Conservation (phyloP, 1,284 basidiomycete genomes). For the Bjerkandera adusta region DNA sequence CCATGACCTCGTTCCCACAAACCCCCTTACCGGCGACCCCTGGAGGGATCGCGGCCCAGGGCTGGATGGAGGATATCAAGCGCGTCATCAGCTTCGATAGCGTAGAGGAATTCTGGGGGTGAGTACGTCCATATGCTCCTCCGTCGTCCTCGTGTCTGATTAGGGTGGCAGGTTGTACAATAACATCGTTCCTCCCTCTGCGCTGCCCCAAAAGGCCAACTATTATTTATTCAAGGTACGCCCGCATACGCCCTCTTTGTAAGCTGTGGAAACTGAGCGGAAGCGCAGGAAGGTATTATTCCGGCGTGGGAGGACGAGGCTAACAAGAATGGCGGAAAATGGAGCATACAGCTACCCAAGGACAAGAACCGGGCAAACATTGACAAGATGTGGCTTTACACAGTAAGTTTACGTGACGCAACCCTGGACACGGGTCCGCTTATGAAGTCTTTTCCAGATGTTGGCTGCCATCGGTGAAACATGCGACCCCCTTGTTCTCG, state of each 20-base stretch:
- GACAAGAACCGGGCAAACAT: conserved; percentile 87
- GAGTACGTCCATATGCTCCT: conserved; percentile 31
- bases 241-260: neutral
- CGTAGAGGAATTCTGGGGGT: conserved; percentile 99
- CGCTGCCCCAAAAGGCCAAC: conserved; percentile 93
- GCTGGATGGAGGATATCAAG: conserved; percentile 98
- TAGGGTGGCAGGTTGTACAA: conserved; percentile 76
- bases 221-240: conserved; percentile 96
- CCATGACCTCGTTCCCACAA: conserved; percentile 73
- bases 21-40: conserved; percentile 70
- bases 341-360: conserved; percentile 96
- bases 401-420: conserved; percentile 52
- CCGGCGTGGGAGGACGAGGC: conserved; percentile 97
- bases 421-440: neutral
- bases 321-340: conserved; percentile 97
- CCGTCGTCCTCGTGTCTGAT: neutral
- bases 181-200: conserved; percentile 96
- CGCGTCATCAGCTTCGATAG: conserved; percentile 91
- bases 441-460: conserved; percentile 63
- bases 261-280: neutral
- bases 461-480: conserved; percentile 96
- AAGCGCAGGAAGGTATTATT: conserved; percentile 81
- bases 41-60: conserved; percentile 59
- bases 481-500: conserved; percentile 81
- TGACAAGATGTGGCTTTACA: conserved; percentile 98